These are phyloP conservation scores for Starmerella sirachaensis DNA, from an alignment of 805 yeast genomes.

Conservation along the genomic window DNA sequence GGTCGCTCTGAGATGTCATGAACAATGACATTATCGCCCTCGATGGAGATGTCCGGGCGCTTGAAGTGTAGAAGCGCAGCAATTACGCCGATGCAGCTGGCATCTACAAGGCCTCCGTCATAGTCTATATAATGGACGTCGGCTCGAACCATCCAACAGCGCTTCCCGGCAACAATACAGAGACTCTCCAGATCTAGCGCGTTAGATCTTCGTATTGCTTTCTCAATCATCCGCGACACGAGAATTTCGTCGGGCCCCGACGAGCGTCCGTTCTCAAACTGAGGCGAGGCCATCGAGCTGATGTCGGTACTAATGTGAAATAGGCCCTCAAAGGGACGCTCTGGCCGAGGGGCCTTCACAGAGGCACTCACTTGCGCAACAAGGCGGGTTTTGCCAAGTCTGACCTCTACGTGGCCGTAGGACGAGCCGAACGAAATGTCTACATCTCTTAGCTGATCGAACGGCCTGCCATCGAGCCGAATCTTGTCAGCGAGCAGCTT, in stretches of 20 bases:
- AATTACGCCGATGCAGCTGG: slow-evolving; percentile 81
- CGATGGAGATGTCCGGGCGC: slow-evolving; percentile 70
- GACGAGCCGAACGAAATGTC: slow-evolving; percentile 47
- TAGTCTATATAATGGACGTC: slow-evolving; percentile 79
- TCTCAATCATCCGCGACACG: slow-evolving; percentile 74
- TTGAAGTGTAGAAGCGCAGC: slow-evolving; percentile 71
- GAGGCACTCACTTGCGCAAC: slow-evolving; percentile 64
- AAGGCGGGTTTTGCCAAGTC: slow-evolving; percentile 62
- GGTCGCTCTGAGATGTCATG: slow-evolving; percentile 68
- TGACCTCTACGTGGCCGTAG: slow-evolving; percentile 70
- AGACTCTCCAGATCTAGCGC: slow-evolving; percentile 84
- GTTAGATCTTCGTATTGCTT: slow-evolving; percentile 78
- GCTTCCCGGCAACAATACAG: slow-evolving; percentile 80
- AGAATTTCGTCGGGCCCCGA: slow-evolving; percentile 72
- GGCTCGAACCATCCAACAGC: slow-evolving; percentile 85
- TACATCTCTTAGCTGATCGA: slow-evolving; percentile 54
- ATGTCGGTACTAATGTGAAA: slow-evolving; percentile 77
- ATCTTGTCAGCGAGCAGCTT: slow-evolving; percentile 47
- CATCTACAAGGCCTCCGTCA: slow-evolving; percentile 89
- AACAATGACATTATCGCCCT: slow-evolving; percentile 38
- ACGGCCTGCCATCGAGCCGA: slow-evolving; percentile 57
- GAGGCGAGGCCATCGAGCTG: slow-evolving; percentile 79
- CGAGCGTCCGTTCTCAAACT: slow-evolving; percentile 61
- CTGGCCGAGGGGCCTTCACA: slow-evolving; percentile 70
- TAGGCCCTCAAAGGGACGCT: slow-evolving; percentile 86